These are phyloP conservation scores for Xylaria sp. DNA, from an alignment of 2,329 filamentous ascomycete species.

Conservation along the genomic window DNA sequence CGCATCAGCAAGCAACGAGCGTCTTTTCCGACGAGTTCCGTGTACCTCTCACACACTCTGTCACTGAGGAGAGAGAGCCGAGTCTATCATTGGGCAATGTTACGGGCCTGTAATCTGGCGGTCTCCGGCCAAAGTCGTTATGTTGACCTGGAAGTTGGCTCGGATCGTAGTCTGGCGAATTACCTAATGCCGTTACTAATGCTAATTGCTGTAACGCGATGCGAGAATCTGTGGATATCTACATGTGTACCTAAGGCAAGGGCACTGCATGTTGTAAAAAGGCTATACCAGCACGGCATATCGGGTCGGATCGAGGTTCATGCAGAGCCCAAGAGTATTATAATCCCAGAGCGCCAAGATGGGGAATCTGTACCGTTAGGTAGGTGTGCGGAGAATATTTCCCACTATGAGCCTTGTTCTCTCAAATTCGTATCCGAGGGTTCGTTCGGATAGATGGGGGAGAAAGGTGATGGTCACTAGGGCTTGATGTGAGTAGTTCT, in stretches of 20 bases:
- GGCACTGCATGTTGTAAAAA: conserved; percentile 4
- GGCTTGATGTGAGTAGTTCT: not conserved
- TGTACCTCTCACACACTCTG: not conserved
- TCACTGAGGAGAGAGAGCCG: not conserved
- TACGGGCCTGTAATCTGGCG: conserved; percentile 15
- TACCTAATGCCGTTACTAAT: conserved; percentile 5
- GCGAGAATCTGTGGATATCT: not conserved
- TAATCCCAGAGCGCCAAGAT: not conserved
- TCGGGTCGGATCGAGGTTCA: conserved; percentile 23
- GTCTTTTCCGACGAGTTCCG: conserved; percentile 10
- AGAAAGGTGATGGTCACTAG: not conserved
- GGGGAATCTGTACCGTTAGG: not conserved
- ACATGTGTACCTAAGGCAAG: too few relatives aligned
- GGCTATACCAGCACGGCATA: conserved; percentile 1
- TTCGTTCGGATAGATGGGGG: not conserved
- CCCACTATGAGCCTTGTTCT: not conserved
- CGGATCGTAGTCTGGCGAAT: not conserved
- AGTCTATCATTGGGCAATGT: not conserved
- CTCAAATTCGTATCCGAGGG: not conserved
- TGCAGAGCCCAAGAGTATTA: not conserved
- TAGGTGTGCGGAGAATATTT: not conserved
- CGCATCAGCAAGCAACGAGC: not conserved
- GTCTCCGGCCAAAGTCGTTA: conserved; percentile 4
- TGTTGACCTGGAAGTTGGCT: not conserved
- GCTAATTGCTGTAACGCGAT: conserved; percentile 4